A percentile compares a stretch with the other conserved stretches of the same genome.
Evolutionary conservation across 2,329 filamentous ascomycete species (phyloP).

Genomic region (Chalaropsis ovoidea): DNA sequence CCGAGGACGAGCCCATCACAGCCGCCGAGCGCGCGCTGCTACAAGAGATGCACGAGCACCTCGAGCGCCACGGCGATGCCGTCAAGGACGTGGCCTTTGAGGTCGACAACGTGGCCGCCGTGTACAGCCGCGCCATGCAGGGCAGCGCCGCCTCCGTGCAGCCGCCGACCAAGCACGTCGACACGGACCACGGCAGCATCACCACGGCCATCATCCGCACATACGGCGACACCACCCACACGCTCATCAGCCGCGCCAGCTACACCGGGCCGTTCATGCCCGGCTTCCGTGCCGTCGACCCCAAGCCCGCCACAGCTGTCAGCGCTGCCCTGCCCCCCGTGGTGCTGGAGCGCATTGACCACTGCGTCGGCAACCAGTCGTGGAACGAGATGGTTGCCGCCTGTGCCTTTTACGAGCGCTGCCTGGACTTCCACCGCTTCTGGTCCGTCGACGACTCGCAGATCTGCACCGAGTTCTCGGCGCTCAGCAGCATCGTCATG

Average conservation of each 20-base stretch:
- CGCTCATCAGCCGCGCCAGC: slow-evolving; percentile 60
- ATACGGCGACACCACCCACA: slow-evolving; percentile 93
- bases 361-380: slow-evolving; percentile 95
- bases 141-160: slow-evolving; percentile 54
- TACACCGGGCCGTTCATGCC: slow-evolving; percentile 76
- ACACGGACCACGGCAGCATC: slow-evolving; percentile 56
- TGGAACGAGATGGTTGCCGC: slow-evolving; percentile 75
- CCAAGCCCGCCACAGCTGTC: slow-evolving; percentile 33
- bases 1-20: slow-evolving; percentile 51
- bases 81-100: slow-evolving; percentile 95
- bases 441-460: slow-evolving; percentile 92
- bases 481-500: slow-evolving; percentile 85
- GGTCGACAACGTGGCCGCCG: slow-evolving; percentile 75
- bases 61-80: slow-evolving; percentile 81
- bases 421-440: slow-evolving; percentile 89
- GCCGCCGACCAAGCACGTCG: slow-evolving; percentile 44
- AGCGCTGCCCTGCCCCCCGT: slow-evolving; percentile 40
- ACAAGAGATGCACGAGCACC: slow-evolving; percentile 66
- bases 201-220: slow-evolving; percentile 73
- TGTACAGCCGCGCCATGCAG: slow-evolving; percentile 63
- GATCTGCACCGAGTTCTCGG: slow-evolving; percentile 86
- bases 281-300: slow-evolving; percentile 55
- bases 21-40: slow-evolving; percentile 56
- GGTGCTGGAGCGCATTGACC: slow-evolving; percentile 67
- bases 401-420: slow-evolving; percentile 69